Conservation (phyloP, 2,329 filamentous ascomycete genomes). For the Mycocentrospora acerina region DNA sequence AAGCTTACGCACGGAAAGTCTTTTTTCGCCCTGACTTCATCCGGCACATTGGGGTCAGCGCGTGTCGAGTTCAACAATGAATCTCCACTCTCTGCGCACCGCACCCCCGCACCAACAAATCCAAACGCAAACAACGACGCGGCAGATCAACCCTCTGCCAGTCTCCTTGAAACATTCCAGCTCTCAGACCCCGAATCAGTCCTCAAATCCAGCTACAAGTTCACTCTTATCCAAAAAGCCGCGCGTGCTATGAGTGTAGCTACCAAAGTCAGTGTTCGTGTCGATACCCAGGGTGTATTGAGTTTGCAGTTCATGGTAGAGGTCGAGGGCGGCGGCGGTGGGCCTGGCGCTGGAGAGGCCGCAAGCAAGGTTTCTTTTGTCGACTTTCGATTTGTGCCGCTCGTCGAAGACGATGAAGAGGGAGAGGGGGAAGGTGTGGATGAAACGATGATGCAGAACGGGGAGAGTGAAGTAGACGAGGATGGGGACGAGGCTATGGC, state of each 20-base stretch:
- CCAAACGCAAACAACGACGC: constrained; percentile 10
- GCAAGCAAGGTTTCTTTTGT: constrained; percentile 68
- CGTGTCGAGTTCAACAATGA: constrained; percentile 60
- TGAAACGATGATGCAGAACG: constrained; percentile 20
- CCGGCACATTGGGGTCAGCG: constrained; percentile 61
- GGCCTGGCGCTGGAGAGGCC: constrained; percentile 1
- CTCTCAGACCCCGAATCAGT: constrained; percentile 46
- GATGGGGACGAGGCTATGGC: constrained; percentile 4
- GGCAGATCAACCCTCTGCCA: constrained; percentile 8
- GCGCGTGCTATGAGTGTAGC: constrained; percentile 90
- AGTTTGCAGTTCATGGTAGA: constrained; percentile 97
- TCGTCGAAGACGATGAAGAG: constrained; percentile 57
- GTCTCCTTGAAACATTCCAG: constrained; percentile 72
- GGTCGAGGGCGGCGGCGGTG: constrained; percentile 54
- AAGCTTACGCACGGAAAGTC: constrained; percentile 47
- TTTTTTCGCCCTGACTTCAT: constrained; percentile 72
- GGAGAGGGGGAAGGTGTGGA: constrained; percentile 18
- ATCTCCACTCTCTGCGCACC: constrained; percentile 24
- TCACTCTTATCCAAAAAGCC: constrained; percentile 80
- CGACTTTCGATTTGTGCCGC: constrained; percentile 80
- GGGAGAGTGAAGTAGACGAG: no score
- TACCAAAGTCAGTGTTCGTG: constrained; percentile 86
- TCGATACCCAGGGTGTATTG: constrained; percentile 85
- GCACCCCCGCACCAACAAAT: constrained; percentile 17
- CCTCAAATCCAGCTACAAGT: constrained; percentile 71